Percentiles rank a stretch among this genome's conserved stretches.
These are phyloP conservation scores for Cladosporium cucumerinum DNA, from an alignment of 2,329 filamentous ascomycete genomes.

Conservation along the genomic window DNA sequence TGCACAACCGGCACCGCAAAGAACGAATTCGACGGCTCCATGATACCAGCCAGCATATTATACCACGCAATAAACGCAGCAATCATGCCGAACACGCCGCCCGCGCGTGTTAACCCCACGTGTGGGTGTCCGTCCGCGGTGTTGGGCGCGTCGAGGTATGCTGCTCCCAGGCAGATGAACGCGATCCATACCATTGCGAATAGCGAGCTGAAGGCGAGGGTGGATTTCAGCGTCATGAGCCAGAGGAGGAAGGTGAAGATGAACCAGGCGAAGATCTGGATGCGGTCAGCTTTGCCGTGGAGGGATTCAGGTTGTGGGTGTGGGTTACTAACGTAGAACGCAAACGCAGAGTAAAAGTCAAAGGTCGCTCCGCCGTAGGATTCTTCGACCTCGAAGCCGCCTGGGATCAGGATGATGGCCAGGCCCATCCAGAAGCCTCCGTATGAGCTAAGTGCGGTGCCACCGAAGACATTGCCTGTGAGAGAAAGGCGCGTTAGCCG, in stretches of 20 bases:
- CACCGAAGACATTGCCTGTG: conserved; percentile 72
- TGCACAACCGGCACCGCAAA: conserved; percentile 32
- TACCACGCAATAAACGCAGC: conserved; percentile 76
- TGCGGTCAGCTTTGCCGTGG: not conserved
- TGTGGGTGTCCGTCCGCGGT: conserved; percentile 28
- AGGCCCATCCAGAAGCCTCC: conserved; percentile 81
- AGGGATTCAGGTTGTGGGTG: not conserved
- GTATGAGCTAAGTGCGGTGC: conserved; percentile 75
- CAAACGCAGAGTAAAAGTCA: conserved; percentile 59
- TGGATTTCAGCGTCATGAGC: conserved; percentile 71
- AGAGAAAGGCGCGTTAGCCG: not conserved
- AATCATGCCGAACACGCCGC: conserved; percentile 75
- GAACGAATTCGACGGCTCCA: conserved; percentile 51
- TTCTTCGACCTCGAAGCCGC: conserved; percentile 59
- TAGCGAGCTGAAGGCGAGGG: conserved; percentile 71
- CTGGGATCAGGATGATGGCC: conserved; percentile 67
- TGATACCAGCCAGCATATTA: conserved; percentile 55
- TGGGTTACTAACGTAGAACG: conserved; percentile 62
- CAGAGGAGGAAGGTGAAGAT: conserved; percentile 77
- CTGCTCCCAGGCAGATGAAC: conserved; percentile 11
- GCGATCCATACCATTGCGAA: conserved; percentile 68
- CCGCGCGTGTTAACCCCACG: conserved; percentile 55
- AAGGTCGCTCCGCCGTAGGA: conserved; percentile 37
- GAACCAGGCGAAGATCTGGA: conserved; percentile 60
- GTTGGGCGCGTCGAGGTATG: conserved; percentile 39